Evolutionary conservation across 2,329 filamentous ascomycete genomes (phyloP).

Genomic region (Hypoxylon sp.): DNA sequence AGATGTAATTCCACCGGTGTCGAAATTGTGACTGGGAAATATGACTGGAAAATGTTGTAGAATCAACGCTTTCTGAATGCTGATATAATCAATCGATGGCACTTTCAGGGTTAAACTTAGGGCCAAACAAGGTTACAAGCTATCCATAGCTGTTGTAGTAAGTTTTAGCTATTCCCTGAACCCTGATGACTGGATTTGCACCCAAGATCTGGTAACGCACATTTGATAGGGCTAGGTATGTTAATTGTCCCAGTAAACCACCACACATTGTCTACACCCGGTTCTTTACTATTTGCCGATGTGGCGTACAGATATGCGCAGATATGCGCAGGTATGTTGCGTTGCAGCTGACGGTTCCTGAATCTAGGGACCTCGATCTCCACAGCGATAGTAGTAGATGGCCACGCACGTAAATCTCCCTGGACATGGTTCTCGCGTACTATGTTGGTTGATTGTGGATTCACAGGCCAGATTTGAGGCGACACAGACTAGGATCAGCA

Average conservation of each 20-base stretch:
- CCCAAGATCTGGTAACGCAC: slow-evolving; percentile 27
- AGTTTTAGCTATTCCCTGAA: slow-evolving; percentile 31
- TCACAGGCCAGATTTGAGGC: slow-evolving; percentile 39
- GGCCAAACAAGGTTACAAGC: background rate
- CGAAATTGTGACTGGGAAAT: background rate
- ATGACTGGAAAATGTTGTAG: slow-evolving; percentile 7
- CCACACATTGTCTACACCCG: slow-evolving; percentile 33
- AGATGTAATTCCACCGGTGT: too few relatives aligned
- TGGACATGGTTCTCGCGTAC: slow-evolving; percentile 18
- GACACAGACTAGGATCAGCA: slow-evolving; percentile 34
- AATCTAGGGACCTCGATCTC: slow-evolving; percentile 37
- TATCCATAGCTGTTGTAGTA: slow-evolving; percentile 33
- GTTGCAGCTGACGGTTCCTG: slow-evolving; percentile 37
- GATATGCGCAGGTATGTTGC: slow-evolving; percentile 21
- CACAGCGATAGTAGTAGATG: slow-evolving; percentile 28
- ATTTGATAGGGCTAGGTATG: slow-evolving; percentile 33
- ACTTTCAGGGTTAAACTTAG: background rate
- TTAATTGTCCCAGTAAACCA: slow-evolving; percentile 44
- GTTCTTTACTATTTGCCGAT: slow-evolving; percentile 45
- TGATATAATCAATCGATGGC: background rate
- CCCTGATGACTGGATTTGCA: slow-evolving; percentile 20
- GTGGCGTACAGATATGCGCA: slow-evolving; percentile 39
- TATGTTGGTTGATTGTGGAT: slow-evolving; percentile 18
- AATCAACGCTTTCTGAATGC: background rate
- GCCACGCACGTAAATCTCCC: slow-evolving; percentile 19